A percentile compares a stretch with the other conserved stretches of the same genome.
These are phyloP conservation scores for Myriangium duriaei DNA, from an alignment of 2,329 filamentous ascomycete genomes.

Conservation along the genomic window DNA sequence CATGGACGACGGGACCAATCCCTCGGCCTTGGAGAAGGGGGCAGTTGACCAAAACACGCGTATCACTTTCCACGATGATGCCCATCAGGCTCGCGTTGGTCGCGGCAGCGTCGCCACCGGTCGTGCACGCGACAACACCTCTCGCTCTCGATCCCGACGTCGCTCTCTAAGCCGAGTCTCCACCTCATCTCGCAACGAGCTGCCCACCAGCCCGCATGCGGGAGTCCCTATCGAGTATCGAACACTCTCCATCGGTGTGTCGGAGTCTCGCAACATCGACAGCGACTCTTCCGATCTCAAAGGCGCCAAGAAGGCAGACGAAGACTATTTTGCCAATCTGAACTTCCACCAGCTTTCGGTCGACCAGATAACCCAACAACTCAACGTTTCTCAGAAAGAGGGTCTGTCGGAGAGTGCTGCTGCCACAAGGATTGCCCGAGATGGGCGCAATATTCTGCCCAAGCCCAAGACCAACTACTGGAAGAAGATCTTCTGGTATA, in stretches of 20 bases:
- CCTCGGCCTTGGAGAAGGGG: no score
- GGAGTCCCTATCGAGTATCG: slow-evolving; percentile 16
- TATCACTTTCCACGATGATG: slow-evolving; percentile 10
- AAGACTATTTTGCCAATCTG: slow-evolving; percentile 33
- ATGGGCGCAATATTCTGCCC: slow-evolving; percentile 33
- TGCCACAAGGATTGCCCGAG: slow-evolving; percentile 25
- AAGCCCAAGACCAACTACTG: slow-evolving; percentile 32
- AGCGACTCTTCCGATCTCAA: slow-evolving; percentile 12
- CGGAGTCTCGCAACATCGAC: slow-evolving; percentile 25
- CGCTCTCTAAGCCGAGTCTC: slow-evolving; percentile 11
- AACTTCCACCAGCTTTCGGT: slow-evolving; percentile 27
- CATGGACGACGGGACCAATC: no score
- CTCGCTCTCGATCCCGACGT: slow-evolving; percentile 5
- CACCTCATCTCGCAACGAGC: slow-evolving; percentile 9
- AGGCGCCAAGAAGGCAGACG: slow-evolving; percentile 8
- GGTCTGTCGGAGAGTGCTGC: slow-evolving; percentile 27
- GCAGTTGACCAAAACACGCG: no score
- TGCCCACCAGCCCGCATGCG: slow-evolving; percentile 7
- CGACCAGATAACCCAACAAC: slow-evolving; percentile 22
- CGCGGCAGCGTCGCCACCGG: no score
- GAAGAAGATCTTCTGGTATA: slow-evolving; percentile 30
- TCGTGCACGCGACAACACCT: background rate
- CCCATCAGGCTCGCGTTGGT: no score
- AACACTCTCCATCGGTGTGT: slow-evolving; percentile 28
- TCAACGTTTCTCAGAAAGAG: slow-evolving; percentile 6